Percentiles rank a stretch among this genome's conserved stretches.
These are phyloP conservation scores for Fusarium begoniae DNA, from an alignment of 2,329 filamentous ascomycete genomes.

Conservation along the genomic window DNA sequence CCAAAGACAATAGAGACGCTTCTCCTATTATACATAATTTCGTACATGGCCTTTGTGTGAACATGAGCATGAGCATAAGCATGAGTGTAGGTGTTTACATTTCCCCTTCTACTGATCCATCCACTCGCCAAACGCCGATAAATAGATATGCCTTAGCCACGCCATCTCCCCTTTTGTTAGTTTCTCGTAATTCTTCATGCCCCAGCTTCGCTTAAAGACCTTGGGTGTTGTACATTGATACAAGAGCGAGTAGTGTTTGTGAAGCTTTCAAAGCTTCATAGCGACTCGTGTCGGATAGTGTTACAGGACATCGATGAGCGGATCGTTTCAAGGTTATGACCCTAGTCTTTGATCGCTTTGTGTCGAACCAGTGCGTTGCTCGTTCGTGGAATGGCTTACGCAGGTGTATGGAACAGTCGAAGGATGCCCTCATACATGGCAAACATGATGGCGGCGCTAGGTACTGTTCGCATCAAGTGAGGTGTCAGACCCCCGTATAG, in stretches of 20 bases:
- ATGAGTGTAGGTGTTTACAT: constrained; percentile 6
- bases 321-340: background rate
- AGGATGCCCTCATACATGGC: constrained; percentile 79
- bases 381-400: constrained; percentile 30
- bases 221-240: constrained; percentile 17
- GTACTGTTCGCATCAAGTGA: constrained; percentile 89
- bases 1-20: background rate
- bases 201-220: background rate
- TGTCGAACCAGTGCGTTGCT: background rate
- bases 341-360: background rate
- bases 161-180: constrained; percentile 14
- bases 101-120: constrained; percentile 12
- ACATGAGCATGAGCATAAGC: background rate
- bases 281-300: constrained; percentile 3
- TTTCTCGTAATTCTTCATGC: constrained; percentile 2
- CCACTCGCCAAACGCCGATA: constrained; percentile 29
- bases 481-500: constrained; percentile 92
- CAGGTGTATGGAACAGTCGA: constrained; percentile 54
- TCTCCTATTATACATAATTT: constrained; percentile 29
- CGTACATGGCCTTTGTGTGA: constrained; percentile 9
- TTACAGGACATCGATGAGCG: constrained; percentile 12
- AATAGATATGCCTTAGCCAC: constrained; percentile 8
- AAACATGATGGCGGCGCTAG: constrained; percentile 95
- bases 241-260: background rate
- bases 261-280: background rate